Conservation (phyloP, 371 early-diverging fungal species). For the Syncephalastrum racemosum region DNA sequence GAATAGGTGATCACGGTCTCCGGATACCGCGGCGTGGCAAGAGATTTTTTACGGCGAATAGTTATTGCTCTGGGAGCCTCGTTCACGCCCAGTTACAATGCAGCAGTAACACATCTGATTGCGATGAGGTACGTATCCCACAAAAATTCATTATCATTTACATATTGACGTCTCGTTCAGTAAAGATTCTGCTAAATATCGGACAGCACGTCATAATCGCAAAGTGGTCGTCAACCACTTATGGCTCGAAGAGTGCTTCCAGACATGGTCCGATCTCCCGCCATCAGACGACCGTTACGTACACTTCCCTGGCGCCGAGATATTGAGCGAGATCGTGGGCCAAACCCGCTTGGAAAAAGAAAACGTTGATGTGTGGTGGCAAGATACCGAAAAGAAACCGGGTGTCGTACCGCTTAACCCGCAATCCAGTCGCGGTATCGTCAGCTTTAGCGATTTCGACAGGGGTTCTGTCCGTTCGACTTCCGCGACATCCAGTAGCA, state of each 20-base stretch:
- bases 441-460: neutral
- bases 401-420: conserved; percentile 1
- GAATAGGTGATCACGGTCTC: conserved; percentile 59
- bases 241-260: conserved; percentile 84
- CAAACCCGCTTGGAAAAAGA: conserved; percentile 17
- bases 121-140: conserved; percentile 51
- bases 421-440: neutral
- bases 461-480: neutral
- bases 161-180: conserved; percentile 16
- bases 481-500: neutral
- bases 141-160: neutral
- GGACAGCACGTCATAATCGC: conserved; percentile 59
- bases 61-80: conserved; percentile 63
- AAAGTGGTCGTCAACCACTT: conserved; percentile 80
- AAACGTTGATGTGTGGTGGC: conserved; percentile 24
- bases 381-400: conserved; percentile 13
- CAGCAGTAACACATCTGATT: conserved; percentile 58
- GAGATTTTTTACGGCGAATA: conserved; percentile 71
- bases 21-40: conserved; percentile 65
- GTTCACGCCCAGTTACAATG: conserved; percentile 58
- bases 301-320: conserved; percentile 41
- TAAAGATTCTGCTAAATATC: conserved; percentile 66
- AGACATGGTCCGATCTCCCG: conserved; percentile 54
- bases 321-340: conserved; percentile 30
- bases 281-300: conserved; percentile 56